Evolutionary conservation across 768 basidiomycete species (phyloP).

Genomic region (Boletus reticulatus): DNA sequence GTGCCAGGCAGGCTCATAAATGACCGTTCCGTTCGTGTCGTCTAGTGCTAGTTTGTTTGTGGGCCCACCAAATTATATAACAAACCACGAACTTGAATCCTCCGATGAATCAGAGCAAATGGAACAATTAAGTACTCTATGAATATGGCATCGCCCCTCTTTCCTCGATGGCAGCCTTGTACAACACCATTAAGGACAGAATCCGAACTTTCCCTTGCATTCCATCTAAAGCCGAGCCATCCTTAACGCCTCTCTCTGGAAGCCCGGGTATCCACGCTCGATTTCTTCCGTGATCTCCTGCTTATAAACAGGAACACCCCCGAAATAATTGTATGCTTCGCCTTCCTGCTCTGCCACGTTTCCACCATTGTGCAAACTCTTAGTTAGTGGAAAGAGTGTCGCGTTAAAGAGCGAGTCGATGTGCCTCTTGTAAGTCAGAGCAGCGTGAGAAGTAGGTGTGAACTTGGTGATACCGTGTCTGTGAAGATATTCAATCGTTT

Average conservation of each 20-base stretch:
- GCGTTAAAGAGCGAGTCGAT: not conserved
- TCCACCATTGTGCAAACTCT: not conserved
- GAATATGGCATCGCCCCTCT: no score
- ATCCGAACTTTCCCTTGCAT: no score
- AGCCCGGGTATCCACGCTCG: conserved; percentile 9
- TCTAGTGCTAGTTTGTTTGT: no score
- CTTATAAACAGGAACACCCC: not conserved
- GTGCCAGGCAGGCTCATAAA: no score
- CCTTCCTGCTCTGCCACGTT: conserved; percentile 11
- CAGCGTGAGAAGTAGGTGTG: conserved; percentile 4
- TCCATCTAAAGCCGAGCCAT: not conserved
- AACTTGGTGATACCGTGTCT: conserved; percentile 10
- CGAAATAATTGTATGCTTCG: conserved; percentile 3
- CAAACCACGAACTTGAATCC: no score
- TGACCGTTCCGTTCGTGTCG: no score
- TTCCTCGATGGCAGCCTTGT: no score
- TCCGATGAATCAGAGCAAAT: no score
- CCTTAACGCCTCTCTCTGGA: conserved; percentile 6
- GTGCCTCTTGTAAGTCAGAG: conserved; percentile 6
- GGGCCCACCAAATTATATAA: no score
- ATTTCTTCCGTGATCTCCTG: conserved; percentile 15
- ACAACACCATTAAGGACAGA: no score
- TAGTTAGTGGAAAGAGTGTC: conserved; percentile 7
- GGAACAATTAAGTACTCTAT: no score
- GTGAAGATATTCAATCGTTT: conserved; percentile 12